phyloP scores from a whole-genome alignment of 495 filamentous ascomycete genomes.

The Aspergillus bertholletiae region DNA sequence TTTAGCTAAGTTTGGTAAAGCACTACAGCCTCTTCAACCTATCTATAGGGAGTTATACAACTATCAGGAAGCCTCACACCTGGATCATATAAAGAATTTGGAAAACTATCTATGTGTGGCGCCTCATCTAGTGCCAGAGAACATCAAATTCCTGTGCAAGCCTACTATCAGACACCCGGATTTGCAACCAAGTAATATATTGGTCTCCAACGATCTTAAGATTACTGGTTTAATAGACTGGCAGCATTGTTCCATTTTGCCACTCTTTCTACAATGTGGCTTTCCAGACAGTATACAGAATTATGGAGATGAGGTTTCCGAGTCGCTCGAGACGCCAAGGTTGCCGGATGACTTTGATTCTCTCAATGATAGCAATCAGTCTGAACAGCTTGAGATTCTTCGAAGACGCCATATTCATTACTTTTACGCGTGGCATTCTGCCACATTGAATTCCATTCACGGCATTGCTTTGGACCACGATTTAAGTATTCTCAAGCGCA shows the following conservation, averaged over 20 bases:
- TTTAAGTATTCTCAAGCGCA: slow-evolving; percentile 16
- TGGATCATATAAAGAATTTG: slow-evolving; percentile 11
- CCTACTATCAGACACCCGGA: slow-evolving; percentile 21
- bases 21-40: slow-evolving; percentile 16
- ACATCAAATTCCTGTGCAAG: slow-evolving; percentile 1
- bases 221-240: slow-evolving; percentile 21
- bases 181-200: slow-evolving; percentile 22
- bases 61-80: slow-evolving; percentile 13
- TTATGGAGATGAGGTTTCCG: slow-evolving; percentile 22
- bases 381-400: slow-evolving; percentile 14
- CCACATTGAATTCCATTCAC: slow-evolving; percentile 14
- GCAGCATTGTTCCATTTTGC: slow-evolving; percentile 17
- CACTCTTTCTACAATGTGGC: slow-evolving; percentile 16
- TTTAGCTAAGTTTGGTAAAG: slow-evolving; percentile 10
- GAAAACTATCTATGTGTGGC: slow-evolving; percentile 16
- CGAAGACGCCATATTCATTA: slow-evolving; percentile 26
- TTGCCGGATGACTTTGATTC: slow-evolving; percentile 20
- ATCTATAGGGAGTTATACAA: slow-evolving; percentile 15
- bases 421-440: slow-evolving; percentile 19
- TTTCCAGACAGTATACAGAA: slow-evolving; percentile 19
- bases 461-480: slow-evolving; percentile 16
- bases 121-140: slow-evolving; percentile 6
- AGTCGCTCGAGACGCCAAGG: slow-evolving; percentile 15
- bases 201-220: slow-evolving; percentile 11
- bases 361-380: slow-evolving; percentile 15